Evolutionary conservation across 805 yeast species (phyloP), one percentile per base, ranked within the genome.

Genomic region (Pichia californica): DNA sequence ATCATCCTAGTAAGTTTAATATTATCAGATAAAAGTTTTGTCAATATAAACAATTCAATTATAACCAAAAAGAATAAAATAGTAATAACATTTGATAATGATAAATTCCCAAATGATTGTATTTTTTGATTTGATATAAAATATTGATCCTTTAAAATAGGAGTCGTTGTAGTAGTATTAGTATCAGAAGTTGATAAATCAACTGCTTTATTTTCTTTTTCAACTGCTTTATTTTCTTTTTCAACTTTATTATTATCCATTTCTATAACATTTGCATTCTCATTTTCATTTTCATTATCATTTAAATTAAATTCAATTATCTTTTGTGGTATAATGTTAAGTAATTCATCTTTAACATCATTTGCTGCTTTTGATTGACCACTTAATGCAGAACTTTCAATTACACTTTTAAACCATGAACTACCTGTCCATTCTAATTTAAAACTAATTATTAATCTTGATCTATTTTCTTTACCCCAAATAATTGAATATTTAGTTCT

Each of bases 391-490:
- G 89, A 89, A 49, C 80, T 82, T 58, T 93, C 98, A 49, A 93
- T 83, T 43, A 95, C 80, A 13, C 84, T 74, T 59, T 88, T 89
- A 55, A 93, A 77, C 97, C 97, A 93, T 47, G 95, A 83, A 41
- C 83, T 74, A 3, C 93, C 95, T 0, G 83, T 77, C 99, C 99
- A 93, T 36, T 84, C 82, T 32, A 91, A 74, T 67, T 77, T 76
- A 59, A 75, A 85, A n/a, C 88, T 74, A n/a, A 84, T 63, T 35
- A 66, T 66, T 31, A 93, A 53, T 38, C 69, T 66, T 5, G 95
- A 82, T 20, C 66, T 59, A 54, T 82, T 85, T 25, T 70, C 62
- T 8, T 67, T 69, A 0, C 71, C 88, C 98, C 99, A 93, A 3
- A 82, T 71, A 43, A 88, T 63, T 36, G 80, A 67, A 54, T 79